A percentile compares a stretch with the other conserved stretches of the same genome.
phyloP scores from a whole-genome alignment of 225 moss, liverwort and hornwort genomes.

The Lunularia cruciata region DNA sequence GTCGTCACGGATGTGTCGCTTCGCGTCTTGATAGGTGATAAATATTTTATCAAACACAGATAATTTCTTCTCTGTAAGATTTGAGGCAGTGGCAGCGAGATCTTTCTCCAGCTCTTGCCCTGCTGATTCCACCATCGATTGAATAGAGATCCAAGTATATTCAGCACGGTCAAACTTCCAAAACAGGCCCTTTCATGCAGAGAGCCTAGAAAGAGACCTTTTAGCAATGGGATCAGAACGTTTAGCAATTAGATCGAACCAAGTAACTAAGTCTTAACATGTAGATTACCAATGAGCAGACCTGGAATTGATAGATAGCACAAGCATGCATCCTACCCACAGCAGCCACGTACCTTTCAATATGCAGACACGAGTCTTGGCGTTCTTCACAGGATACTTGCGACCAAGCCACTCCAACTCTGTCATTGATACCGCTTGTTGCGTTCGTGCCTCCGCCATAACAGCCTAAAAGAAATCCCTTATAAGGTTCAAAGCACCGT shows the following conservation, averaged over 20 bases:
- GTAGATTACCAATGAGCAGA: background rate
- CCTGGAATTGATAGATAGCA: background rate
- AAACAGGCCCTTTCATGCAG: too few species aligned
- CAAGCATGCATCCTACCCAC: background rate
- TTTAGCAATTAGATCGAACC: background rate
- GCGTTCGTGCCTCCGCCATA: constrained; percentile 85
- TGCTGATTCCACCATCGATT: constrained; percentile 29
- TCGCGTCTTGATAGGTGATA: constrained; percentile 90
- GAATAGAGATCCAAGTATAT: background rate
- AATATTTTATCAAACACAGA: constrained; percentile 90
- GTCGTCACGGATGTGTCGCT: constrained; percentile 91
- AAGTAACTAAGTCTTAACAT: background rate
- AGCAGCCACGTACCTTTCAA: constrained; percentile 60
- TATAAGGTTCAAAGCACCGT: too few species aligned
- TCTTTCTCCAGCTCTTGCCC: constrained; percentile 90
- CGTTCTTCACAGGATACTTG: constrained; percentile 85
- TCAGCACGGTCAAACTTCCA: background rate
- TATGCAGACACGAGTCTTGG: constrained; percentile 86
- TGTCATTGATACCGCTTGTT: constrained; percentile 78
- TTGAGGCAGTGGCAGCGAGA: constrained; percentile 47
- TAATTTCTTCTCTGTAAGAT: constrained; percentile 72
- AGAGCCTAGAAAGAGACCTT: too few species aligned
- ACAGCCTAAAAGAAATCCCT: constrained; percentile 54
- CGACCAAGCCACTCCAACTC: constrained; percentile 90
- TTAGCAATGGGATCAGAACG: too few species aligned